Evolutionary conservation across 768 basidiomycete species (phyloP), one percentile per base, ranked within the genome.

Genomic region (Leucosporidium creatinivorum): DNA sequence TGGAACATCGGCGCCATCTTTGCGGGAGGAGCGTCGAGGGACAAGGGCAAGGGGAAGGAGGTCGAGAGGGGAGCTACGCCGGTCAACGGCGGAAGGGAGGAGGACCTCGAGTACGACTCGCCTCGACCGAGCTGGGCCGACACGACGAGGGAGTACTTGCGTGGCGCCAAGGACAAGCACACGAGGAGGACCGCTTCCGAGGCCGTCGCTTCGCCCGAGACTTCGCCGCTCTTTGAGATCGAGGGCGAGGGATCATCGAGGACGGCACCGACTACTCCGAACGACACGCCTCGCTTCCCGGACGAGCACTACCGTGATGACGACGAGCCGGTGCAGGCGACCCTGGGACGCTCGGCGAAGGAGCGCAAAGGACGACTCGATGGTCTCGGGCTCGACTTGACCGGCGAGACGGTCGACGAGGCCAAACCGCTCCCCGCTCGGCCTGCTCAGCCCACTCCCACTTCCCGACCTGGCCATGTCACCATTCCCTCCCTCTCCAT

Each of bases 181-280:
- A 39, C 18, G 60, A 44, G 18, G 48, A 62, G 26, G 67, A 69
- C 3, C 39, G 39, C 39, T 17, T 69, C 69, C 1, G 69, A 69
- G 31, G 31, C 48, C 26, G 33, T 33, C 10, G 69, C 62, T 21
- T 69, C 69, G n/a, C 6, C 44, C 25, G 58, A 49, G 8, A 58
- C 65, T 1, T 69, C 69, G 25, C 69, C 69, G 12, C n/a, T 69
- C 17, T 69, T 69, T 51, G 69, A 62, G n/a, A 31, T 33, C n/a
- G 64, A 62, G 10, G 28, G 31, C 26, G 51, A 47, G 3, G 49
- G 44, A 0, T 66, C 69, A 54, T 54, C 49, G 17, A 58, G 65
- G 12, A 69, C 69, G 7, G 69, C 69, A 1, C 69, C 69, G 2
- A 63, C 65, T 33, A 69, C 69, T 26, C 69, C 69, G 18, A 69